Evolutionary conservation across 345 rosid genomes (phyloP).

Genomic region (Trapa bicornis): DNA sequence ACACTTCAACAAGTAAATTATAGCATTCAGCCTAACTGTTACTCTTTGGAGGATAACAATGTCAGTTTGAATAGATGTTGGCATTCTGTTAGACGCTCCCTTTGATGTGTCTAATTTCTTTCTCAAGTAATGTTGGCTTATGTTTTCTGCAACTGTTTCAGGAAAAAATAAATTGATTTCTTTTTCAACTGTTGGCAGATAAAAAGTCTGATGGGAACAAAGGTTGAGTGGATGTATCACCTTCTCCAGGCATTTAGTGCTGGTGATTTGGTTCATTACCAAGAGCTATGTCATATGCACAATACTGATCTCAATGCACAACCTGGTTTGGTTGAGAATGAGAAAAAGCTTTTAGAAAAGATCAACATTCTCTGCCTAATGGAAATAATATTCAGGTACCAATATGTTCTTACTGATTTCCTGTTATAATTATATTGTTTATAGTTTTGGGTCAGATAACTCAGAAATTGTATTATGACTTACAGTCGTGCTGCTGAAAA

Average conservation of each 20-base stretch:
- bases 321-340: conserved; percentile 89
- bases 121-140: background rate
- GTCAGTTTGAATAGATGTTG: background rate
- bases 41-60: no score
- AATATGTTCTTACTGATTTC: background rate
- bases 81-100: background rate
- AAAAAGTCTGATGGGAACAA: conserved; percentile 76
- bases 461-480: background rate
- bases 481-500: conserved; percentile 57
- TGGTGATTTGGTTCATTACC: conserved; percentile 79
- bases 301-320: conserved; percentile 66
- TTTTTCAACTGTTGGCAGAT: conserved; percentile 35
- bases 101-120: background rate
- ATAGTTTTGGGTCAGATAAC: background rate
- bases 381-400: conserved; percentile 93
- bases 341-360: conserved; percentile 82
- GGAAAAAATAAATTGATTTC: background rate
- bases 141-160: background rate
- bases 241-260: conserved; percentile 85
- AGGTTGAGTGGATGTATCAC: conserved; percentile 91
- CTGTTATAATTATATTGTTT: background rate
- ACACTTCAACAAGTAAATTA: no score
- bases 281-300: conserved; percentile 79
- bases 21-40: no score
- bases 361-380: conserved; percentile 93